Conservation (phyloP, 2,329 filamentous ascomycete species). For the Dissoconium aciculare region DNA sequence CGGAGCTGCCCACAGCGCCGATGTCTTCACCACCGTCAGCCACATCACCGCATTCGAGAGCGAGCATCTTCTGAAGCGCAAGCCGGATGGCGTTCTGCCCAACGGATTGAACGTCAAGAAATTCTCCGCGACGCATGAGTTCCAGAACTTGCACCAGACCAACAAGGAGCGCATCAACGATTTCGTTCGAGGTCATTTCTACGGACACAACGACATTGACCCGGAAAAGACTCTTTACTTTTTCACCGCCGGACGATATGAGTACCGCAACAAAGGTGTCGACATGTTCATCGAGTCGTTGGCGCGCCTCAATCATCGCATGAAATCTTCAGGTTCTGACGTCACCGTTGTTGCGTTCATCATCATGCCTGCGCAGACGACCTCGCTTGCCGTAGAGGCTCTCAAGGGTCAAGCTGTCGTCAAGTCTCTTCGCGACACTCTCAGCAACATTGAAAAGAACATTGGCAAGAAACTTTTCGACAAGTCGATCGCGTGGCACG, state of each 20-base stretch:
- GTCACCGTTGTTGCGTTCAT: conserved; percentile 94
- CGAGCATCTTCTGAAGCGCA: conserved; percentile 91
- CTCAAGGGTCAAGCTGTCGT: conserved; percentile 94
- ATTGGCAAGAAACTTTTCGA: conserved; percentile 92
- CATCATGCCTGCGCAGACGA: conserved; percentile 96
- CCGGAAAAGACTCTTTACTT: conserved; percentile 94
- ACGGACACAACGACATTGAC: conserved; percentile 94
- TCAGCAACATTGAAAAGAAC: conserved; percentile 80
- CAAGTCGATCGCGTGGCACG: conserved; percentile 85
- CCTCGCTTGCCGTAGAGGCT: conserved; percentile 85
- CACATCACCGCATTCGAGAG: conserved; percentile 98
- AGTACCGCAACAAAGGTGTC: conserved; percentile 96
- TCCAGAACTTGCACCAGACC: conserved; percentile 93
- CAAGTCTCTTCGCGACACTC: conserved; percentile 85
- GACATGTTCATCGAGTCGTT: conserved; percentile 99
- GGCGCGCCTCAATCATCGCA: conserved; percentile 80
- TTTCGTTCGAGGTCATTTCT: conserved; percentile 95
- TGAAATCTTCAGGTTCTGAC: conserved; percentile 74
- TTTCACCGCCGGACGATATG: conserved; percentile 93
- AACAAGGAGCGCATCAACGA: conserved; percentile 97
- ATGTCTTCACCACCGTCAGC: conserved; percentile 97
- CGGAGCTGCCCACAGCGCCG: conserved; percentile 75
- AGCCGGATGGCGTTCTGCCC: conserved; percentile 88
- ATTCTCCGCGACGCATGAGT: conserved; percentile 95
- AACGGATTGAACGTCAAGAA: conserved; percentile 98